These are phyloP conservation scores for Drechslera avenae DNA, from an alignment of 2,329 filamentous ascomycete genomes.

Conservation along the genomic window DNA sequence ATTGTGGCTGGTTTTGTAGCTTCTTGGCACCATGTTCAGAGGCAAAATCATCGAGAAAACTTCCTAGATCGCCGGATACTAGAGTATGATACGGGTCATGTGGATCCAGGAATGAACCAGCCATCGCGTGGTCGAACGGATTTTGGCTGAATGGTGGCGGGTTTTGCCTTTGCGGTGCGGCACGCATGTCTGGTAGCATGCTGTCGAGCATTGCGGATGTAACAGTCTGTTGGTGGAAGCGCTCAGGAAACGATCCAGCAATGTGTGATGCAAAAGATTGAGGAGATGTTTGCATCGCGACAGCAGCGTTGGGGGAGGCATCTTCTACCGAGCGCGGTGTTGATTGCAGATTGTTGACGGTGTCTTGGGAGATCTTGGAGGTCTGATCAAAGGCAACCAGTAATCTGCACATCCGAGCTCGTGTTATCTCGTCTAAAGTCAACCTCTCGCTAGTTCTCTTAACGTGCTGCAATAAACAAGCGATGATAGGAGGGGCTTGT, in stretches of 20 bases:
- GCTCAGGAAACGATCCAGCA: constrained; percentile 3
- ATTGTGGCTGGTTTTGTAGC: constrained; percentile 63
- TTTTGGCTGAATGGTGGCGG: constrained; percentile 10
- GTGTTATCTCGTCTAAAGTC: constrained; percentile 17
- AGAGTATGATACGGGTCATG: constrained; percentile 38
- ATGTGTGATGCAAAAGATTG: constrained; percentile 11
- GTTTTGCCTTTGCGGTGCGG: constrained; percentile 1
- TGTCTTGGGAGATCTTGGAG: background rate
- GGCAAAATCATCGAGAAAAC: constrained; percentile 62
- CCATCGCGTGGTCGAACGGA: constrained; percentile 10
- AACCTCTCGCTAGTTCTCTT: constrained; percentile 16
- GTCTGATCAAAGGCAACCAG: constrained; percentile 18
- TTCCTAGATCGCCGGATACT: constrained; percentile 53
- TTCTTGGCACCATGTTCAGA: constrained; percentile 61
- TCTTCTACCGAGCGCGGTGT: background rate
- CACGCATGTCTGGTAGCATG: constrained; percentile 29
- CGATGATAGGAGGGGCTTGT: constrained; percentile 33
- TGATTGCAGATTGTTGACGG: background rate
- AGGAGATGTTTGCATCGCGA: constrained; percentile 16
- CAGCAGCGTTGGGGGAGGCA: constrained; percentile 3
- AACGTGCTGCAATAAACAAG: constrained; percentile 28
- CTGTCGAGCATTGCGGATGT: constrained; percentile 26
- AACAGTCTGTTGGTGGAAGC: constrained; percentile 6
- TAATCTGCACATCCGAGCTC: constrained; percentile 18
- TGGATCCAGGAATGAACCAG: constrained; percentile 4